A percentile compares a stretch with the other conserved stretches of the same genome.
phyloP scores from a whole-genome alignment of 208 protist species.

The Leishmania gerbilli region DNA sequence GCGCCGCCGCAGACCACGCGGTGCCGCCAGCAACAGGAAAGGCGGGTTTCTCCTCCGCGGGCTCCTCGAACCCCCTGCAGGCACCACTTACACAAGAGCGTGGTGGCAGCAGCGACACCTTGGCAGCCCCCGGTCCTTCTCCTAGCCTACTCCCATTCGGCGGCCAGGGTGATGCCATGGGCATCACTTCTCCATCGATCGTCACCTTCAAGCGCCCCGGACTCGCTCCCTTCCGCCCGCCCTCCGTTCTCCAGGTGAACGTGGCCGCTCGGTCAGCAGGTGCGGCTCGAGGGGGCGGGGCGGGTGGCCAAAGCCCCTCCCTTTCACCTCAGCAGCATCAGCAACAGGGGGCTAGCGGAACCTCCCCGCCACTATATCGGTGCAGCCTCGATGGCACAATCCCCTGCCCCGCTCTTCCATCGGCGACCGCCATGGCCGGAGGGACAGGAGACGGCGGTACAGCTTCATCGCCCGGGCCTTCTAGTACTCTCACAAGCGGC shows the following conservation, averaged over 20 bases:
- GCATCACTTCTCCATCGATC: not conserved
- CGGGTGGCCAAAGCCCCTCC: not conserved
- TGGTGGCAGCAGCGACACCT: not conserved
- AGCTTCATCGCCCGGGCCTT: not conserved
- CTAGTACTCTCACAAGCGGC: constrained; percentile 17
- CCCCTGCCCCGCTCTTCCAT: not conserved
- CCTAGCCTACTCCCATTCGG: not conserved
- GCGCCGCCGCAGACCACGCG: not conserved
- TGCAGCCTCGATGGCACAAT: not conserved
- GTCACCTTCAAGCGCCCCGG: constrained; percentile 3
- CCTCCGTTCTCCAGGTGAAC: constrained; percentile 8
- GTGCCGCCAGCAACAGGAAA: not conserved
- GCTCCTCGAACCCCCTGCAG: not conserved
- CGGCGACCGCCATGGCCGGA: not conserved
- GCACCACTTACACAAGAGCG: not conserved
- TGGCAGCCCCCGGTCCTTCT: not conserved
- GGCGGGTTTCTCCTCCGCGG: not conserved
- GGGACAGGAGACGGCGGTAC: constrained; percentile 5
- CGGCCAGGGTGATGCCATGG: not conserved
- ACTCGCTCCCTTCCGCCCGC: constrained; percentile 7
- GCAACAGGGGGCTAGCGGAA: not conserved
- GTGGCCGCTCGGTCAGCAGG: not conserved
- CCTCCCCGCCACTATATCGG: not conserved
- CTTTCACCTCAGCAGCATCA: not conserved
- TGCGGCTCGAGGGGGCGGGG: not conserved